Base-by-base conservation (phyloP, 805 yeast species). In the Wickerhamiella azyma region DNA sequence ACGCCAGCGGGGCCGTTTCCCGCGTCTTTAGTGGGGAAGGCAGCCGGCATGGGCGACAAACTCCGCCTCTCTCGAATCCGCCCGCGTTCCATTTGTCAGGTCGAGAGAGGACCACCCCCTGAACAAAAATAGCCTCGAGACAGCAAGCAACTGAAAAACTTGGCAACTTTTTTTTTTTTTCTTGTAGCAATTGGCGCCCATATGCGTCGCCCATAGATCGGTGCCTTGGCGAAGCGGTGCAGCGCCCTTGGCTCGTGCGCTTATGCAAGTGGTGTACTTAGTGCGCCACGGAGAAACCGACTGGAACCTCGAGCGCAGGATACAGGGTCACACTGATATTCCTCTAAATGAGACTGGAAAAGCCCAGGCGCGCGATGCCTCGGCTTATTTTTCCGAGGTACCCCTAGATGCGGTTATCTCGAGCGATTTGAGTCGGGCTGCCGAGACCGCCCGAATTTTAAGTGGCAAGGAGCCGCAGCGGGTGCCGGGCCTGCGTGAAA, bases 281-380 rank as follows among this genome's bases (percentile, higher is more conserved):
- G 24, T 56, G 7, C 39, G 59, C 11, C 59, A 56, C 32, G 59
- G 59, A 35, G 58, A 56, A 32, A 56, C 59, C 1, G 50, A 47
- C 24, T 43, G 45, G 26, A 56, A 56, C 37, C 41, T 30, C n/a
- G 52, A 48, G 45, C 26, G 48, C 17, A 35, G 54, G 2, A 45
- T 55, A 13, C 59, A 56, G 41, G 59, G 59, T 14, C 54, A 52
- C 30, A 17, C 21, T 1, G 57, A 56, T 30, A 50, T 50, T 6
- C 47, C 45, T 5, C 46, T 56, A 17, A 55, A 56, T 35, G 51
- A 46, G 2, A 46, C 44, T 2, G 59, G 48, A 2, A 46, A 33
- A 19, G 48, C 40, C 17, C 59, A 55, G 46, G 59, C 59, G 3
- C 21, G 30, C 9, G 43, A 47, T 4, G 49, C 53, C 2, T 51